These are phyloP conservation scores for Talaromyces piceae DNA, from an alignment of 2,329 filamentous ascomycete genomes.

Conservation along the genomic window DNA sequence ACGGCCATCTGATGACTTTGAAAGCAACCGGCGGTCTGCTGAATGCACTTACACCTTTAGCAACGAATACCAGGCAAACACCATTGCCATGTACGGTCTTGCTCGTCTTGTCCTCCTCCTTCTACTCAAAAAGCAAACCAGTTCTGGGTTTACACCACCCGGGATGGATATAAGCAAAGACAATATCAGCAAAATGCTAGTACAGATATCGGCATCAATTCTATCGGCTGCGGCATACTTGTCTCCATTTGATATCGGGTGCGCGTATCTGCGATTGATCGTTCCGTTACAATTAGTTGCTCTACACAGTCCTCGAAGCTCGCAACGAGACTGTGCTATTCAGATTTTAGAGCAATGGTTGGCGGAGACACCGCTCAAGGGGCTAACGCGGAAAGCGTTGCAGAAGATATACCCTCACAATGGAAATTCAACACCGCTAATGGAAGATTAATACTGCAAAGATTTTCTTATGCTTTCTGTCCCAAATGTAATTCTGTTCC, in stretches of 20 bases:
- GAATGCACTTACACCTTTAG: not conserved
- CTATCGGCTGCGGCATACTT: constrained; percentile 4
- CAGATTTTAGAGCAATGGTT: constrained; percentile 5
- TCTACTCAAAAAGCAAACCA: not conserved
- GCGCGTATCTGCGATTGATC: constrained; percentile 8
- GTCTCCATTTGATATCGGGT: constrained; percentile 5
- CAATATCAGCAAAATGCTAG: not conserved
- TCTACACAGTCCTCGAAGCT: constrained; percentile 1
- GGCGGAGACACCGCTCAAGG: constrained; percentile 3
- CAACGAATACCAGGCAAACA: constrained; percentile 3
- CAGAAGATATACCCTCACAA: not conserved
- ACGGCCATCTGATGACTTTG: not conserved
- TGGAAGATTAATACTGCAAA: too few relatives aligned
- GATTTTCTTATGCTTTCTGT: too few relatives aligned
- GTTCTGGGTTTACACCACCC: not conserved
- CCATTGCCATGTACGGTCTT: constrained; percentile 3
- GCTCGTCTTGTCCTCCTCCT: constrained; percentile 1
- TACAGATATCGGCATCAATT: not conserved
- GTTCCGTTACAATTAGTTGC: constrained; percentile 7
- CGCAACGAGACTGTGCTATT: not conserved
- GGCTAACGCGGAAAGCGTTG: not conserved
- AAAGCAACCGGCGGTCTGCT: not conserved
- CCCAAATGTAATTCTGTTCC: too few relatives aligned
- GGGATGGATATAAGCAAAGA: not conserved
- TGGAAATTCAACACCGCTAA: too few relatives aligned